These are phyloP conservation scores for Spathaspora passalidarum DNA, from an alignment of 805 yeast genomes.

Conservation along the genomic window DNA sequence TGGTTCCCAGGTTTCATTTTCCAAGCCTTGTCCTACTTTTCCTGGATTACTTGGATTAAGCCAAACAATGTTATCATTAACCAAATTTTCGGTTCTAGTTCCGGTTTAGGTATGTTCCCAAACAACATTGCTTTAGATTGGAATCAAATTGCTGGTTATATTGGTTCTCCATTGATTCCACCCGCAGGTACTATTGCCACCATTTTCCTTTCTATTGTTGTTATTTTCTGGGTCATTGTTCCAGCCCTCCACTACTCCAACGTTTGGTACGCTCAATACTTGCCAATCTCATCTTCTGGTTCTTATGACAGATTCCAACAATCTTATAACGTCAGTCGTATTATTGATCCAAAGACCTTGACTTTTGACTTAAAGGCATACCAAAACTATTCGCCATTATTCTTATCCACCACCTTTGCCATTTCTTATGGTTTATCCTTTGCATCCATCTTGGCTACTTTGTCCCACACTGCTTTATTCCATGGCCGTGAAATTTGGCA, in stretches of 20 bases:
- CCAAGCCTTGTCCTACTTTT: constrained; percentile 56
- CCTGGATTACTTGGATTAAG: constrained; percentile 66
- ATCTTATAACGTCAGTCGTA: constrained; percentile 46
- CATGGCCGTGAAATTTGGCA: constrained; percentile 50
- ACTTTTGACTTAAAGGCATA: constrained; percentile 48
- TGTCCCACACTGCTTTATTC: constrained; percentile 55
- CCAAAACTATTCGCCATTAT: constrained; percentile 60
- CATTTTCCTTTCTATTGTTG: constrained; percentile 33
- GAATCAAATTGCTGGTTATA: constrained; percentile 55
- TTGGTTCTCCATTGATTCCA: constrained; percentile 64
- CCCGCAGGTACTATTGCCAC: constrained; percentile 54
- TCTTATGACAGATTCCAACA: constrained; percentile 51
- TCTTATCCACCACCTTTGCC: constrained; percentile 54
- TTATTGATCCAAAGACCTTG: constrained; percentile 38
- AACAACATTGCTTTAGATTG: constrained; percentile 66
- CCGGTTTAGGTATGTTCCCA: constrained; percentile 66
- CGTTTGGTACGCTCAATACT: constrained; percentile 55
- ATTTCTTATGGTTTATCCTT: constrained; percentile 55
- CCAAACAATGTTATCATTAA: constrained; percentile 59
- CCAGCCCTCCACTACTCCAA: constrained; percentile 56
- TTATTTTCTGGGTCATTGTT: constrained; percentile 52
- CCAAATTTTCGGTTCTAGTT: constrained; percentile 58
- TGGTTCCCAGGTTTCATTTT: constrained; percentile 63
- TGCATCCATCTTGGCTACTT: constrained; percentile 62
- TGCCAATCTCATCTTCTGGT: constrained; percentile 50